Evolutionary conservation across 2,329 filamentous ascomycete genomes (phyloP).

Genomic region (Trichoderma endophyticum): DNA sequence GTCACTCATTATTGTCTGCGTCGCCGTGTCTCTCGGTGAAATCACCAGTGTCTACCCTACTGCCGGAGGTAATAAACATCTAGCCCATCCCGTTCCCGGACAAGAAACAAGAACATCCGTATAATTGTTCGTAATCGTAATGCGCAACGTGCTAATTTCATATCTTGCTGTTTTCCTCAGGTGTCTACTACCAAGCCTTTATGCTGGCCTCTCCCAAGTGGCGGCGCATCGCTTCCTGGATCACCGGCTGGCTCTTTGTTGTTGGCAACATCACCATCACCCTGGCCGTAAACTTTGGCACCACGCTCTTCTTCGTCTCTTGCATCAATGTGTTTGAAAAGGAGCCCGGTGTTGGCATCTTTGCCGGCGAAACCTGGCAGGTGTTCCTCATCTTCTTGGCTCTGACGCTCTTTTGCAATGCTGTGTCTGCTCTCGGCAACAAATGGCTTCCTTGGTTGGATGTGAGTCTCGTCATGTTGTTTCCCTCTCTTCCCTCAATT

Average conservation of each 20-base stretch:
- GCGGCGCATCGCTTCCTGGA: conserved; percentile 64
- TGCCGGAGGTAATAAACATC: conserved; percentile 53
- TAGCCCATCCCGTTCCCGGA: conserved; percentile 20
- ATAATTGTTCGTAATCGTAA: not conserved
- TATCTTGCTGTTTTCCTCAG: conserved; percentile 24
- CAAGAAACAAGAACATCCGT: not conserved
- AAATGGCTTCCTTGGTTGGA: conserved; percentile 65
- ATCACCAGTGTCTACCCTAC: conserved; percentile 75
- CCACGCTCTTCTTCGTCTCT: conserved; percentile 60
- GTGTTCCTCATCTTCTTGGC: conserved; percentile 69
- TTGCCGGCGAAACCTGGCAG: conserved; percentile 57
- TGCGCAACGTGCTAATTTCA: not conserved
- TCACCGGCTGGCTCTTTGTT: conserved; percentile 73
- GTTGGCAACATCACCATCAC: conserved; percentile 81
- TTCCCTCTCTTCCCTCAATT: not conserved
- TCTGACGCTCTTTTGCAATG: conserved; percentile 61
- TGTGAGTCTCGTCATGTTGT: conserved; percentile 46
- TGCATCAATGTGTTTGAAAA: conserved; percentile 55
- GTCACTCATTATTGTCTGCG: conserved; percentile 67
- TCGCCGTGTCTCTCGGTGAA: conserved; percentile 68
- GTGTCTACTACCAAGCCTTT: conserved; percentile 74
- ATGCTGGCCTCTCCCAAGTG: conserved; percentile 63
- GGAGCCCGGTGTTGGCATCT: conserved; percentile 41
- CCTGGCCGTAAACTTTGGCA: conserved; percentile 78
- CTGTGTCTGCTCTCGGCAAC: conserved; percentile 66